Percentiles rank a stretch among this genome's conserved stretches.
Evolutionary conservation across 2,329 filamentous ascomycete species (phyloP).

Genomic region (Aspergillus carbonarius): DNA sequence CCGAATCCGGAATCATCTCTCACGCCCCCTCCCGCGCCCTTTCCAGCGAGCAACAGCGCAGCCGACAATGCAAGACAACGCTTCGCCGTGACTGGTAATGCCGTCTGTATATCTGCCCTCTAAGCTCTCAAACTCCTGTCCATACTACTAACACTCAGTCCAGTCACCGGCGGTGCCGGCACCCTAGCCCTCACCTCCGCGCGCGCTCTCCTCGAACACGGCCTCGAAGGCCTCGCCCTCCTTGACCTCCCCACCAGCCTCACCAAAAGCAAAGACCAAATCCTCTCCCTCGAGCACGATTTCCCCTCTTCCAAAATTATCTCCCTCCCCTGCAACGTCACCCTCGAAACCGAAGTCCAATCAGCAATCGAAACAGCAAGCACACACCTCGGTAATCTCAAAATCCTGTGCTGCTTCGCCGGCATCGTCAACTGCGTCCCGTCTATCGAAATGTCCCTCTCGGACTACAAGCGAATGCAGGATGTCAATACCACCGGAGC

Average conservation of each 20-base stretch:
- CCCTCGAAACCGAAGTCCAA: conserved; percentile 43
- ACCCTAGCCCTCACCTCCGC: conserved; percentile 60
- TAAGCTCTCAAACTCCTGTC: neutral
- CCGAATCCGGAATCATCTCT: neutral
- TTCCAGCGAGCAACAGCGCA: neutral
- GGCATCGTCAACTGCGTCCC: conserved; percentile 65
- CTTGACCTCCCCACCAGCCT: conserved; percentile 57
- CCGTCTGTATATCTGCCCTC: neutral
- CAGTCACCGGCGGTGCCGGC: conserved; percentile 68
- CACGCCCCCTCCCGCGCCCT: neutral
- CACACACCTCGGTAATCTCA: conserved; percentile 49
- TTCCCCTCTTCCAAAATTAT: conserved; percentile 57
- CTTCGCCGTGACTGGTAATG: neutral
- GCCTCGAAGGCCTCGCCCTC: conserved; percentile 57
- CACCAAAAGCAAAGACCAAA: conserved; percentile 36
- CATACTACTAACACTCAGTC: neutral
- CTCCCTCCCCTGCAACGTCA: conserved; percentile 60
- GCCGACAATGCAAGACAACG: neutral
- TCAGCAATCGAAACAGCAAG: conserved; percentile 13
- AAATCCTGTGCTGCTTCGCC: conserved; percentile 63
- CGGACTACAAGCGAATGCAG: conserved; percentile 63
- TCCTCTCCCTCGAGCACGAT: conserved; percentile 49
- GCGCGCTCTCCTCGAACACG: conserved; percentile 67
- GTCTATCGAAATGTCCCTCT: conserved; percentile 57
- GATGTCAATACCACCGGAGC: conserved; percentile 71